A percentile compares a stretch with the other conserved stretches of the same genome.
These are phyloP conservation scores for Solanum microdontum DNA, from an alignment of 257 asterid genomes.

Conservation along the genomic window DNA sequence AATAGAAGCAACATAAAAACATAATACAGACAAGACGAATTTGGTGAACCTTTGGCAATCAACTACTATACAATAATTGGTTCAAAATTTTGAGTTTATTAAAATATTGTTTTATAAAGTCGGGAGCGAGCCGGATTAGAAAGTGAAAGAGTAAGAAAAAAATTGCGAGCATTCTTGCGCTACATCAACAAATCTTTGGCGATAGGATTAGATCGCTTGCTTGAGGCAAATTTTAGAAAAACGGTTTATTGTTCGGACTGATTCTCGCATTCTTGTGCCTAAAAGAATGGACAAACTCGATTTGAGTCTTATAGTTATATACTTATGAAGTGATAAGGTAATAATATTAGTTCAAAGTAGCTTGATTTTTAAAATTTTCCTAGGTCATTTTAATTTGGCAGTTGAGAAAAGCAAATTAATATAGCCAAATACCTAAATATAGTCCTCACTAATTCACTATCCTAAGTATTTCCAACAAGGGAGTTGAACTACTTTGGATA, in stretches of 20 bases:
- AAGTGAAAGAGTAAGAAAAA: no score
- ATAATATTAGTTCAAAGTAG: not conserved
- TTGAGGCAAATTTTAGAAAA: not conserved
- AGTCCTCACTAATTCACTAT: not conserved
- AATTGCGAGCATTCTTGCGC: not conserved
- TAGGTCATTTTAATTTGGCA: not conserved
- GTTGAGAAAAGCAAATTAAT: not conserved
- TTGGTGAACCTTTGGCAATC: slow-evolving; percentile 4
- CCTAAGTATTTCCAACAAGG: not conserved
- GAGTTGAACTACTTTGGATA: not conserved
- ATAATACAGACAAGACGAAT: not conserved
- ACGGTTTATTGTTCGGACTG: not conserved
- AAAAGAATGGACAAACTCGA: not conserved
- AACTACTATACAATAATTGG: not conserved
- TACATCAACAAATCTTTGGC: not conserved
- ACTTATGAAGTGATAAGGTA: not conserved
- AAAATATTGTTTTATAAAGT: not conserved
- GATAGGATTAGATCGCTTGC: not conserved
- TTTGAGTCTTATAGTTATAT: not conserved
- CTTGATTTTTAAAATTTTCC: not conserved
- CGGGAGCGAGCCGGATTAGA: not conserved
- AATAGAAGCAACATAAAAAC: not conserved
- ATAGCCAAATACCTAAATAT: not conserved
- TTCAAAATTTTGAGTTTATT: not conserved
- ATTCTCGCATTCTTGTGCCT: not conserved